Evolutionary conservation across 2,329 filamentous ascomycete genomes (phyloP), one percentile per base, ranked within the genome.

Genomic region (Grosmannia penicillata): DNA sequence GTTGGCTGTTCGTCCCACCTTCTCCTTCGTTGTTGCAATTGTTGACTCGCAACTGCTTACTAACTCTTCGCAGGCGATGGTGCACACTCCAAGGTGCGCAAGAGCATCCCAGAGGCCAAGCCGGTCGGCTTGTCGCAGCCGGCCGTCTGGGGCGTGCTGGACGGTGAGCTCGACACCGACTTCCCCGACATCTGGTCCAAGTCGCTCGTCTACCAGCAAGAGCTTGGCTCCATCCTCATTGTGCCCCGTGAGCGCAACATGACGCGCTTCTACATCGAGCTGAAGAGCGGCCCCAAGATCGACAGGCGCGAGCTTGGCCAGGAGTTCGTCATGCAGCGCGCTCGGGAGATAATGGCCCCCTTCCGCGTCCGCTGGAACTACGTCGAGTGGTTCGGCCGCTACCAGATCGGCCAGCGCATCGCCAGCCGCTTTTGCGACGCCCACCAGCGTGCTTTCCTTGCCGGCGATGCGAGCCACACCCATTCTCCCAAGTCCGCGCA

Each of bases 101-200:
- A 71, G 48, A 70, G 67, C 48, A 80, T 83, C 37, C 68, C 58
- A 47, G 46, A 47, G 26, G 45, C 46, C 6, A 47, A 48, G 33
- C 45, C 46, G 8, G 43, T 47, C 21, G 46, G 46, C 38, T 43
- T 45, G 40, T 47, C 46, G 14, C 46, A 48, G 33, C 45, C 41
- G 11, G 62, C 66, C 17, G 63, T 72, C 26, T 84, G 79, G 79
- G 79, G 78, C 39, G 78, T 84, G 3, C 58, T 84, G 4, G 79
- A 84, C 52, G 78, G 78, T 47, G 72, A 75, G 51, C 58, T 83
- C 9, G 72, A 78, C 31, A 83, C 78, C 8, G 68, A 82, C 51
- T 83, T 84, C 47, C 79, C 79, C 2, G 78, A 83, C 49, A 70
- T 83, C 35, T 83, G 78, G 77, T 79, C 73, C 53, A 83, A 83